Evolutionary conservation across 2,329 filamentous ascomycete species (phyloP).

Genomic region (Blastomyces parvus): DNA sequence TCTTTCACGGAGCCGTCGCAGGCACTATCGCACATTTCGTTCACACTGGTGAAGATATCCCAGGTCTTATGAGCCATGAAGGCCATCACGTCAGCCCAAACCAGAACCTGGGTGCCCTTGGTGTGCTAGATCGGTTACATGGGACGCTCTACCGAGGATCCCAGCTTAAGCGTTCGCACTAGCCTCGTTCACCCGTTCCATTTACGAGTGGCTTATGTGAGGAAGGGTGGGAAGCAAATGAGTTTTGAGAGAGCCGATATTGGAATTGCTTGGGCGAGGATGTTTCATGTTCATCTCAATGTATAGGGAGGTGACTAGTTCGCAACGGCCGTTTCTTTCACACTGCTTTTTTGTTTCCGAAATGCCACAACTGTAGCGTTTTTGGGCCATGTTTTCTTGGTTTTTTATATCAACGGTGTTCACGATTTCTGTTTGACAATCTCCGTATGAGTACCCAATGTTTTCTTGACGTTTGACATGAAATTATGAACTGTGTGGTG

Average conservation of each 20-base stretch:
- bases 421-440: background rate
- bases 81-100: constrained; percentile 12
- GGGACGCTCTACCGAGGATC: constrained; percentile 5
- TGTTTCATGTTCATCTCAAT: background rate
- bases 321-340: no score
- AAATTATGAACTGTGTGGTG: background rate
- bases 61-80: constrained; percentile 12
- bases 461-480: background rate
- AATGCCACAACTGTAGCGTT: no score
- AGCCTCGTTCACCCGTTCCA: background rate
- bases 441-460: background rate
- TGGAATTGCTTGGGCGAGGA: background rate
- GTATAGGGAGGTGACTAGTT: background rate
- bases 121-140: constrained; percentile 12
- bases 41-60: constrained; percentile 11
- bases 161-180: background rate
- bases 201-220: background rate
- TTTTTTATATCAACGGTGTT: background rate
- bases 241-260: background rate
- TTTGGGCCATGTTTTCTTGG: background rate
- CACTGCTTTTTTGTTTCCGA: no score
- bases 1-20: constrained; percentile 9
- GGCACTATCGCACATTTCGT: constrained; percentile 9
- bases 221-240: background rate
- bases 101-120: constrained; percentile 11